Conservation (phyloP, 495 filamentous ascomycete genomes). For the Xylaria castorea region DNA sequence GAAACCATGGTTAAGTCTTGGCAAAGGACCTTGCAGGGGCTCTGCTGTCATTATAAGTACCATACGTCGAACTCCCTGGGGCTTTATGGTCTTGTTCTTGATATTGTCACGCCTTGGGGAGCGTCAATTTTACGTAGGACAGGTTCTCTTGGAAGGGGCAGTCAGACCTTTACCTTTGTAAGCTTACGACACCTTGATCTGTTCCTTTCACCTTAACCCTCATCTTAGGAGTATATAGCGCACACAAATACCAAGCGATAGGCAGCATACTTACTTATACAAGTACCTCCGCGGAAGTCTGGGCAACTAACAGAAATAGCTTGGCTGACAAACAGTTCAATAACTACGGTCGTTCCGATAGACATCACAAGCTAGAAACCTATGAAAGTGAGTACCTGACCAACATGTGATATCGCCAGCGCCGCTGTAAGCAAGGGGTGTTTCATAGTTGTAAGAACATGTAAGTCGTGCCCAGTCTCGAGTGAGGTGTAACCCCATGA, state of each 20-base stretch:
- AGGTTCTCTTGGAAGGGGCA: neutral
- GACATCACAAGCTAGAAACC: neutral
- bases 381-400: neutral
- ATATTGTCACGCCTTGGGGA: neutral
- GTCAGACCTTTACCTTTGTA: neutral
- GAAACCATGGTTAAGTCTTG: neutral
- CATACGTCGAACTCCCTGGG: neutral
- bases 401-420: neutral
- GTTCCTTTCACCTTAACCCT: neutral
- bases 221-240: neutral
- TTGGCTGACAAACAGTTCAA: neutral
- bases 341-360: neutral
- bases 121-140: neutral
- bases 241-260: neutral
- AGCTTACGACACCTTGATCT: neutral
- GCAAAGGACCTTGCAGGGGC: neutral
- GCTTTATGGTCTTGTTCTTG: neutral
- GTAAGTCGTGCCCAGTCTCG: neutral
- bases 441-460: neutral
- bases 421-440: neutral
- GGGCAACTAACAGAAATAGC: neutral
- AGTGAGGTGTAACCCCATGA: neutral
- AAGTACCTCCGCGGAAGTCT: neutral
- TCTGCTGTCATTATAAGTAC: conserved; percentile 1
- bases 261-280: neutral